Evolutionary conservation across 192 early-diverging fungal species (phyloP).

Genomic region (Coemansia sp.): DNA sequence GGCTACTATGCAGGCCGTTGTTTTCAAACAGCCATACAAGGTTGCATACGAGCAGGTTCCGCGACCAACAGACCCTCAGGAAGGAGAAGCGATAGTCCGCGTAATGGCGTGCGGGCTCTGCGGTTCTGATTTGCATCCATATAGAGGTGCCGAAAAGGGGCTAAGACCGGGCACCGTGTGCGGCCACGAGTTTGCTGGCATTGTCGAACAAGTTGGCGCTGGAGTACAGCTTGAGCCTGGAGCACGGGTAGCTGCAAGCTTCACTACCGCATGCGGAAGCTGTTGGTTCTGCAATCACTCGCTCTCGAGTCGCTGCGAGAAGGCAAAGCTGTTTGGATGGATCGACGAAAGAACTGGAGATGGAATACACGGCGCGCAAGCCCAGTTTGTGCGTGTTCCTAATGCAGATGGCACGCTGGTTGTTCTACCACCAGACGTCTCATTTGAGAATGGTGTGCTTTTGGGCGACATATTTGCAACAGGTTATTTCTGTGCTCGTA

Average conservation of each 20-base stretch:
- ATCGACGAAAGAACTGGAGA: conserved; percentile 17
- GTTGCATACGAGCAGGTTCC: conserved; percentile 37
- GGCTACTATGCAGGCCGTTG: conserved; percentile 51
- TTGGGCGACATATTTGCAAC: conserved; percentile 59
- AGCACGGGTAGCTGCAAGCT: conserved; percentile 54
- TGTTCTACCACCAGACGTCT: conserved; percentile 27
- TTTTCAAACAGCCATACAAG: conserved; percentile 46
- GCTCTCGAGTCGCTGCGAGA: conserved; percentile 54
- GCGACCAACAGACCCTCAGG: conserved; percentile 32
- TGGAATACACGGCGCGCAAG: conserved; percentile 58
- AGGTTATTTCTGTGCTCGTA: conserved; percentile 58
- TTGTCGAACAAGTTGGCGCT: conserved; percentile 47
- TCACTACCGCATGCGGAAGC: conserved; percentile 49
- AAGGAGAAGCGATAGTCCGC: conserved; percentile 56
- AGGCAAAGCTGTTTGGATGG: conserved; percentile 56
- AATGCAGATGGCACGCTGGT: conserved; percentile 55
- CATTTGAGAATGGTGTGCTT: conserved; percentile 52
- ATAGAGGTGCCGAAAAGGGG: conserved; percentile 49
- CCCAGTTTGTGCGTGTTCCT: conserved; percentile 60
- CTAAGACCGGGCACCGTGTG: conserved; percentile 49
- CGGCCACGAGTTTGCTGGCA: conserved; percentile 60
- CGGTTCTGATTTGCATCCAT: conserved; percentile 57
- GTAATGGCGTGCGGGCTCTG: conserved; percentile 53
- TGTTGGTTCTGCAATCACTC: conserved; percentile 54
- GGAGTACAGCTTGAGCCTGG: conserved; percentile 37